These are phyloP conservation scores for Helminthosporium solani DNA, from an alignment of 2,329 filamentous ascomycete genomes.

Conservation along the genomic window DNA sequence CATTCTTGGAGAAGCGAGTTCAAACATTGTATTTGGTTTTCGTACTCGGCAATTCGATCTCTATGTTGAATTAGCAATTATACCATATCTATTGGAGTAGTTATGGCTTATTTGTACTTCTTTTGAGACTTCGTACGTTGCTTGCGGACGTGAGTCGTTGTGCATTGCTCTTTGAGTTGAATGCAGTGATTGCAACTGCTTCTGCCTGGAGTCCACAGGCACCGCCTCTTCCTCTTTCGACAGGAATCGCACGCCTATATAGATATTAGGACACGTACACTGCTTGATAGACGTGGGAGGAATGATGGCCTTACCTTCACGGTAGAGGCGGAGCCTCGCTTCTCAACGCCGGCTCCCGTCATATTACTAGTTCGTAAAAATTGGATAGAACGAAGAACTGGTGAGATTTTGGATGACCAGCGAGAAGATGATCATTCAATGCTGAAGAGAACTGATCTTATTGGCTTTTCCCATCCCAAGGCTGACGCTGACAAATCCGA, in stretches of 20 bases:
- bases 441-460: too few species aligned
- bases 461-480: background rate
- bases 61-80: background rate
- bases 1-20: conserved; percentile 26
- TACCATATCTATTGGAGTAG: too few species aligned
- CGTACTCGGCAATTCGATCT: conserved; percentile 25
- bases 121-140: conserved; percentile 13
- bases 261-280: background rate
- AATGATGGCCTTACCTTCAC: conserved; percentile 18
- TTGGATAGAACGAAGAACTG: background rate
- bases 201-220: conserved; percentile 20
- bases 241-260: conserved; percentile 30
- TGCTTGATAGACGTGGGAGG: background rate
- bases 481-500: conserved; percentile 2
- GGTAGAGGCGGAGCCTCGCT: conserved; percentile 25
- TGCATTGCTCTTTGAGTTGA: conserved; percentile 25
- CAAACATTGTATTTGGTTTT: conserved; percentile 23
- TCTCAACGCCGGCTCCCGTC: conserved; percentile 21
- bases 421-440: too few species aligned
- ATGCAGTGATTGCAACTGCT: conserved; percentile 22
- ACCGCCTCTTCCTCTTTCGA: conserved; percentile 26
- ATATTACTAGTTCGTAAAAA: conserved; percentile 5
- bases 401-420: background rate
- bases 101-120: too few species aligned
- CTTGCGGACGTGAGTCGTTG: conserved; percentile 26